phyloP scores from a whole-genome alignment of 495 filamentous ascomycete genomes.

The Halenospora varia region DNA sequence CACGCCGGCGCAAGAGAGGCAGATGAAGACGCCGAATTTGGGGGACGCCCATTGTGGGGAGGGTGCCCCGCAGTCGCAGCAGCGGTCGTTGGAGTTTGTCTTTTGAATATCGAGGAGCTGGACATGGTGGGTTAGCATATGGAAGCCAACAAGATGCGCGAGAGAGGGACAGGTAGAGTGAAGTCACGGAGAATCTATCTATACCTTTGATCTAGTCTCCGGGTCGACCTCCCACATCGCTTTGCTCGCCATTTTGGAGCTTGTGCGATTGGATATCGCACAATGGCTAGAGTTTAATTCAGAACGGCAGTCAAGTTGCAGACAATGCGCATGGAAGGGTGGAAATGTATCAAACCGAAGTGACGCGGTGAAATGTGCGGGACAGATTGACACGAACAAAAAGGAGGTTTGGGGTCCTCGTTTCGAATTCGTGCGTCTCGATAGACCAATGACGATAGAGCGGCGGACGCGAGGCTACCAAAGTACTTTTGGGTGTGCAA shows the following conservation, averaged over 20 bases:
- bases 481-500: background rate
- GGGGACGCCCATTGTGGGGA: slow-evolving; percentile 88
- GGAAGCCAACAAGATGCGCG: background rate
- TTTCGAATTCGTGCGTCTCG: background rate
- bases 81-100: slow-evolving; percentile 76
- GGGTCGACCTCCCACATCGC: slow-evolving; percentile 98
- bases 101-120: slow-evolving; percentile 68
- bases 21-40: slow-evolving; percentile 87
- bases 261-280: background rate
- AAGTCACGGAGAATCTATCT: too few species aligned
- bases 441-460: background rate
- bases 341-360: background rate
- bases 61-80: slow-evolving; percentile 91
- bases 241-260: slow-evolving; percentile 14
- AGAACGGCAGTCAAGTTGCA: too few species aligned
- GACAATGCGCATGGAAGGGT: too few species aligned
- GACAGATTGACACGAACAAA: background rate
- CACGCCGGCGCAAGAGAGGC: slow-evolving; percentile 89
- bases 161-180: slow-evolving; percentile 7
- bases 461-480: slow-evolving; percentile 1
- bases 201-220: slow-evolving; percentile 87
- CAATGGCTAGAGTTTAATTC: background rate
- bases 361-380: background rate
- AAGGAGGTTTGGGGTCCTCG: background rate
- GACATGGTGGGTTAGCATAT: slow-evolving; percentile 3